phyloP scores from a whole-genome alignment of 305 asterid species.

The Fraxinus velutina region DNA sequence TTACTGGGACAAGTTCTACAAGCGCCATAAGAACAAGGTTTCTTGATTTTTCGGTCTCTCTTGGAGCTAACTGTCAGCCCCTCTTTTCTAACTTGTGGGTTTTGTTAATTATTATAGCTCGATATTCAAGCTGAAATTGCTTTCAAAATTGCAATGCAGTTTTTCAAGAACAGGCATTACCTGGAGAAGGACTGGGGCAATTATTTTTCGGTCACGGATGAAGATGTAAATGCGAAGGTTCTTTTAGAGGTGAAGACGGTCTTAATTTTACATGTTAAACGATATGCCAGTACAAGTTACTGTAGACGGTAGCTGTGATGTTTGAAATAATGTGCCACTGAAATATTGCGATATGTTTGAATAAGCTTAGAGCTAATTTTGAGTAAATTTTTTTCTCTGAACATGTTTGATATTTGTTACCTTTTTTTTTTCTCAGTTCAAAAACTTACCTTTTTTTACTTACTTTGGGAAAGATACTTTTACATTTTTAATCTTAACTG shows the following conservation, averaged over 20 bases:
- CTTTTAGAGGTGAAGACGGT: constrained; percentile 56
- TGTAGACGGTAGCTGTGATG: background rate
- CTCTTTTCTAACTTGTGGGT: background rate
- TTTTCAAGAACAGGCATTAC: constrained; percentile 79
- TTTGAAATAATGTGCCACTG: background rate
- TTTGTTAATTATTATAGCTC: background rate
- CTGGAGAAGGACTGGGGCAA: constrained; percentile 76
- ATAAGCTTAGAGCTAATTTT: background rate
- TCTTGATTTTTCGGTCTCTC: background rate
- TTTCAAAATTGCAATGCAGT: constrained; percentile 34
- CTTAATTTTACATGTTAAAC: background rate
- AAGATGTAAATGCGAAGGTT: constrained; percentile 42
- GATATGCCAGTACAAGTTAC: background rate
- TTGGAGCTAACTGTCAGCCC: background rate
- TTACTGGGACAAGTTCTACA: constrained; percentile 67
- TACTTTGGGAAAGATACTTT: background rate
- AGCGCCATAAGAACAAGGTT: constrained; percentile 72
- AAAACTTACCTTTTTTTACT: background rate
- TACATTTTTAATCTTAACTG: background rate
- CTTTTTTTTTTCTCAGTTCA: background rate
- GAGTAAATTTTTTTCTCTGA: background rate
- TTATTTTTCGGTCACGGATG: constrained; percentile 44
- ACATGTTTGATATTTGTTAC: background rate
- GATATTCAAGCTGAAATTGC: constrained; percentile 7
- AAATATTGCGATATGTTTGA: background rate